Base-by-base conservation (phyloP, 2,329 filamentous ascomycete species). In the Xylaria sp. region DNA sequence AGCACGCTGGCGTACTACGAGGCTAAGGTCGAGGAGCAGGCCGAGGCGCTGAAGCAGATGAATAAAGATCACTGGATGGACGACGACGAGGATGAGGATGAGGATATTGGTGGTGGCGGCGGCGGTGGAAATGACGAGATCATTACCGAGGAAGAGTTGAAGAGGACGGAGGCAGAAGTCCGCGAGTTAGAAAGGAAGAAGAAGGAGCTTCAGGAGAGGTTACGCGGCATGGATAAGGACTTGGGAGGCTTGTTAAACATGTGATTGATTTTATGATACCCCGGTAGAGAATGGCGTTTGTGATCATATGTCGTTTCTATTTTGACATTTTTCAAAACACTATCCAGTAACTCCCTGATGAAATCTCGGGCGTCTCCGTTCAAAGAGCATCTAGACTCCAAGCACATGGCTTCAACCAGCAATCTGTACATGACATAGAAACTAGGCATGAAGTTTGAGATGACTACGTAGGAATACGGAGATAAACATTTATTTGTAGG, bases 1-100 rank as follows among this genome's bases (percentile, higher is more conserved):
- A 89, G 89, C 57, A 97, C 94, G 25, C 85, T 96, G 75, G 88
- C 87, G 12, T 92, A 93, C 74, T 94, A 97, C 75, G 94, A 98
- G 81, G 86, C 86, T 13, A 90, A 91, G 64, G 93, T 98, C 1
- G 88, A 89, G 8, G 90, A 92, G 76, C 95, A 97, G 82, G 86
- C 89, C 12, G 87, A 89, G 67, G 89, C 94, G 75, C 79, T 98
- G 70, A 90, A 91, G 67, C 86, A 86, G 66, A 90, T 95, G 86
- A 94, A 94, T 74, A 86, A 87, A 69, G 87, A 89, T 36, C 85
- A 85, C 74, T 86, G 85, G 76, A 86, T 83, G 54, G 84, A 84
- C 18, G 85, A 89, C 1, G 83, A 85, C 0, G 83, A 86, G 1
- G 86, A 90, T 1, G 82, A 85, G 0, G 83, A 86, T 2, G 82